Conservation (phyloP, 179 eudicot genomes). For the Corrigiola litoralis region DNA sequence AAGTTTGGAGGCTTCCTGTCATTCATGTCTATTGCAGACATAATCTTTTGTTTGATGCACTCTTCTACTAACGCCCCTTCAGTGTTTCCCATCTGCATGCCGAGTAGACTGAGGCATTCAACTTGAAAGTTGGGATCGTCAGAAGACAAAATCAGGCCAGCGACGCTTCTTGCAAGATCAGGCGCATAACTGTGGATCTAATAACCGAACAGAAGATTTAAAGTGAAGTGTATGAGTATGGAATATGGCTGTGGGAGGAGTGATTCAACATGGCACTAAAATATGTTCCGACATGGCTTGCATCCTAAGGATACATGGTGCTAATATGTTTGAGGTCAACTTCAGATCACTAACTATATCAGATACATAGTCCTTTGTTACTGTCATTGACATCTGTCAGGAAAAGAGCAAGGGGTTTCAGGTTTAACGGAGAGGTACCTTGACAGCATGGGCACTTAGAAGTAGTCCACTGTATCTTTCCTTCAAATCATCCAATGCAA, state of each 20-base stretch:
- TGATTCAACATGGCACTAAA: background rate
- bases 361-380: background rate
- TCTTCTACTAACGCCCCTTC: slow-evolving; percentile 41
- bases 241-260: too few relatives aligned
- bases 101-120: slow-evolving; percentile 74
- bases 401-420: background rate
- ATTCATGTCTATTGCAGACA: slow-evolving; percentile 47
- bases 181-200: slow-evolving; percentile 85
- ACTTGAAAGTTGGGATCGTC: slow-evolving; percentile 56
- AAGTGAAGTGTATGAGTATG: background rate
- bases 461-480: slow-evolving; percentile 63
- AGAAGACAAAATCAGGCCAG: slow-evolving; percentile 71
- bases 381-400: background rate
- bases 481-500: slow-evolving; percentile 77
- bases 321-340: background rate
- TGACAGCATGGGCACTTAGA: slow-evolving; percentile 73
- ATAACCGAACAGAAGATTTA: slow-evolving; percentile 7
- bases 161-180: slow-evolving; percentile 82
- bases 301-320: background rate
- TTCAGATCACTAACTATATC: background rate
- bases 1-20: slow-evolving; percentile 40
- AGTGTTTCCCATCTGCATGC: slow-evolving; percentile 37
- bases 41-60: slow-evolving; percentile 55
- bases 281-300: background rate
- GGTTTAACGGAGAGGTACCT: slow-evolving; percentile 40